These are phyloP conservation scores for Calocybe gangraenosa DNA, from an alignment of 768 basidiomycete species.

Conservation along the genomic window DNA sequence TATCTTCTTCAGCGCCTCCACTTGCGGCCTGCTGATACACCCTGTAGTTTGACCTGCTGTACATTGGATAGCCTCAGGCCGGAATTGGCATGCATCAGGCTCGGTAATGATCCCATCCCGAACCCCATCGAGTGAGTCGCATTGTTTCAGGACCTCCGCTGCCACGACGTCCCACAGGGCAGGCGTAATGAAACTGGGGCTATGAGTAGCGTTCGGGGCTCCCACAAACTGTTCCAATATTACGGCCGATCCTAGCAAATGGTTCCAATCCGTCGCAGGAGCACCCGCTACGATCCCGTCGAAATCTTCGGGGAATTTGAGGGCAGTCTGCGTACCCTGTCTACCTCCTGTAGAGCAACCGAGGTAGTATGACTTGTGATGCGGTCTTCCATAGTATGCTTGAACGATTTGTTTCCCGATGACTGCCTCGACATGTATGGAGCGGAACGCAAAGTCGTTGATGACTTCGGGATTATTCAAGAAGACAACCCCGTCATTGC, in stretches of 20 bases:
- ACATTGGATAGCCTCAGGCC: slow-evolving; percentile 8
- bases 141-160: slow-evolving; percentile 9
- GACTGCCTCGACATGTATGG: slow-evolving; percentile 7
- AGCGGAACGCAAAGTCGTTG: slow-evolving; percentile 5
- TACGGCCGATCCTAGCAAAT: neutral
- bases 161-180: slow-evolving; percentile 5
- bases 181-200: slow-evolving; percentile 1
- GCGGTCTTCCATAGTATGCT: slow-evolving; percentile 1
- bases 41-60: neutral
- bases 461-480: slow-evolving; percentile 8
- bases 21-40: slow-evolving; percentile 6
- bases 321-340: slow-evolving; percentile 4
- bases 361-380: slow-evolving; percentile 8
- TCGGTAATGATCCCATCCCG: slow-evolving; percentile 14
- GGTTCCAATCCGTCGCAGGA: slow-evolving; percentile 4
- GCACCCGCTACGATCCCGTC: slow-evolving; percentile 7
- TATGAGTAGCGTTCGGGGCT: slow-evolving; percentile 1
- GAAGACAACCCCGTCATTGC: neutral
- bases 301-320: slow-evolving; percentile 12
- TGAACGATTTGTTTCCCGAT: slow-evolving; percentile 10
- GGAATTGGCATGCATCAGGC: slow-evolving; percentile 12
- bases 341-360: slow-evolving; percentile 8
- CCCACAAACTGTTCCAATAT: slow-evolving; percentile 4
- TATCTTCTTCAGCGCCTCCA: slow-evolving; percentile 5
- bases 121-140: slow-evolving; percentile 12